Conservation (phyloP, 176 grass and related monocot species). For the Carex cristatella region DNA sequence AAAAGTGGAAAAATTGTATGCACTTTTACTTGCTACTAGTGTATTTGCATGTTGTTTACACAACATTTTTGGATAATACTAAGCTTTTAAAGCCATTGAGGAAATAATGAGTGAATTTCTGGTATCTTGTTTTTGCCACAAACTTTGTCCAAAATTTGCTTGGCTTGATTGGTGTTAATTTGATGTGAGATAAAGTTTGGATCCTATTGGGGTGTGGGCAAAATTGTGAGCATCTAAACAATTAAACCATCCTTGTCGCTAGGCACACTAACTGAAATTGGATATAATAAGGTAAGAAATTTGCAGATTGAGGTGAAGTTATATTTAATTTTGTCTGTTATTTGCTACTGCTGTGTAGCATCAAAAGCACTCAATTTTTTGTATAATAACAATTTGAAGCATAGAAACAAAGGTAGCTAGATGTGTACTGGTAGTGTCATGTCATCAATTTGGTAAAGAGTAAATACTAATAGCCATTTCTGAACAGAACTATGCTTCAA, state of each 20-base stretch:
- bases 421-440: neutral
- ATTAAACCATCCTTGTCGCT: neutral
- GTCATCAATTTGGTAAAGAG: neutral
- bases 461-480: neutral
- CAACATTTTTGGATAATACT: neutral
- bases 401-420: neutral
- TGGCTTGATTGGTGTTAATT: neutral
- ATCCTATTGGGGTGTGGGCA: neutral
- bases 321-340: neutral
- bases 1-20: slow-evolving; percentile 86
- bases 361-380: neutral
- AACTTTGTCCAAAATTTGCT: neutral
- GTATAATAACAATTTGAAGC: neutral
- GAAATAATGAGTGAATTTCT: neutral
- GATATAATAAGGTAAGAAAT: neutral
- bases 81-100: neutral
- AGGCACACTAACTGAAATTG: neutral
- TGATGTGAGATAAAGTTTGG: neutral
- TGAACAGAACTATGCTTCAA: neutral
- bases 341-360: neutral
- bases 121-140: neutral
- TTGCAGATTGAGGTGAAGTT: neutral
- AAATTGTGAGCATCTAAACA: neutral
- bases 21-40: neutral
- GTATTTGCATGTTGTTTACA: neutral